phyloP scores from a whole-genome alignment of 208 protist genomes.

The Herpetomonas muscarum region DNA sequence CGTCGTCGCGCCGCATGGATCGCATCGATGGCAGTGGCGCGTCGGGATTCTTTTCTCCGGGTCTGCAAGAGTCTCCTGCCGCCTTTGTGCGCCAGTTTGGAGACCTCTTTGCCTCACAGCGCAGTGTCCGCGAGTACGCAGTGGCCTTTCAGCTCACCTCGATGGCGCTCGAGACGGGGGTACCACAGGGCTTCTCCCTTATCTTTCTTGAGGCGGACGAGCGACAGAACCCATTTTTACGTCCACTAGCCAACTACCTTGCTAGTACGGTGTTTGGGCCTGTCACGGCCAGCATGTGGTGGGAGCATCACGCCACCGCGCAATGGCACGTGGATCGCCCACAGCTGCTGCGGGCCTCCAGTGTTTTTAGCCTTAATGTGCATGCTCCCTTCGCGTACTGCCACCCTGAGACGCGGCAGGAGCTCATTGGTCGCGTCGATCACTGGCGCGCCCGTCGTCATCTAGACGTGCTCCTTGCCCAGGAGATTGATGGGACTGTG shows the following conservation, averaged over 20 bases:
- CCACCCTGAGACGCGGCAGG: constrained; percentile 39
- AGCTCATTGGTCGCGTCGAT: constrained; percentile 49
- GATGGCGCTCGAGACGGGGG: constrained; percentile 44
- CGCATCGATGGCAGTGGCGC: too few species aligned
- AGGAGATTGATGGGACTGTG: constrained; percentile 1
- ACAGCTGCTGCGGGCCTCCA: constrained; percentile 6
- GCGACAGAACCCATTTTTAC: constrained; percentile 37
- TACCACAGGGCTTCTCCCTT: constrained; percentile 71
- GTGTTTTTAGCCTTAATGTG: constrained; percentile 32
- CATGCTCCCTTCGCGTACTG: constrained; percentile 46
- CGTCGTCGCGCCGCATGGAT: neutral
- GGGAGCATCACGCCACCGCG: constrained; percentile 56
- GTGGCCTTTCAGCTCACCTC: constrained; percentile 52
- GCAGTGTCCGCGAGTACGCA: constrained; percentile 31
- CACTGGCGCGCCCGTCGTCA: constrained; percentile 35
- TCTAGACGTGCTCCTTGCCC: too few species aligned
- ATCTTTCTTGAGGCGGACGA: constrained; percentile 47
- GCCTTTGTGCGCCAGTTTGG: constrained; percentile 38
- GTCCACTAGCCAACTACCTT: constrained; percentile 31
- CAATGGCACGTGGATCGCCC: constrained; percentile 66
- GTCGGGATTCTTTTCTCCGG: too few species aligned
- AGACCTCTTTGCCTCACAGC: constrained; percentile 20
- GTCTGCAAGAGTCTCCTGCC: constrained; percentile 3
- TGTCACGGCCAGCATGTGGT: constrained; percentile 35
- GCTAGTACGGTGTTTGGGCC: constrained; percentile 34